Base-by-base conservation (phyloP, 2,329 filamentous ascomycete genomes). In the Trichocomaceae sp. region DNA sequence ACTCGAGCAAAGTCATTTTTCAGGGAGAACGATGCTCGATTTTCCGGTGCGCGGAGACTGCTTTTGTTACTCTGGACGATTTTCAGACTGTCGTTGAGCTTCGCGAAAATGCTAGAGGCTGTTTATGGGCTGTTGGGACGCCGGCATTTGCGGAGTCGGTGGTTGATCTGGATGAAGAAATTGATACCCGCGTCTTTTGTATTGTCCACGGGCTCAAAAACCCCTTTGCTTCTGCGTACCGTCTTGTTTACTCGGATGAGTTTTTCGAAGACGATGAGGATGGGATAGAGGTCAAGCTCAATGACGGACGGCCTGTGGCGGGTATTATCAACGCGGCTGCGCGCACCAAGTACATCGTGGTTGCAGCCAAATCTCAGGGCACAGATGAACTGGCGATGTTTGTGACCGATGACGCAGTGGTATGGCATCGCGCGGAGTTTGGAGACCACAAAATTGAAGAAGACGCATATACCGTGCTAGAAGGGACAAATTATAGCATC, bases 401-500 rank as follows among this genome's bases (percentile, higher is more conserved):
- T 69, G 85, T 97, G 54, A 90, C 89, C 9, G 83, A 88, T 62
- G 90, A 99, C 69, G 85, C 88, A 12, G 77, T 83, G 50, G 84
- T 80, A 54, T 99, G 93, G 93, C 90, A 97, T 69, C 85, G 90
- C 52, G 92, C 92, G 57, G 83, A 95, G 66, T 97, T 99, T 70
- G 86, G 84, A 45, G 85, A 88, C 58, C 90, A 96, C 69, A 88
- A 91, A 64, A 81, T 90, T 58, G 87, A 96, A 68, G 83, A 92
- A 67, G 80, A 83, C 63, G 89, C 88, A 2, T 99, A 96, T 71
- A 99, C 93, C 0, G 82, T 99, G 47, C 79, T 99, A 41, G 92
- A 97, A 73, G 93, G 91, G 65, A 97, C 93, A 42, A 92, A 96
- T 67, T 96, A 99, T 76, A 96, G 92, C 75, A 90, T 99, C 63